Conservation (phyloP, 257 asterid genomes). For the Mitragyna speciosa region DNA sequence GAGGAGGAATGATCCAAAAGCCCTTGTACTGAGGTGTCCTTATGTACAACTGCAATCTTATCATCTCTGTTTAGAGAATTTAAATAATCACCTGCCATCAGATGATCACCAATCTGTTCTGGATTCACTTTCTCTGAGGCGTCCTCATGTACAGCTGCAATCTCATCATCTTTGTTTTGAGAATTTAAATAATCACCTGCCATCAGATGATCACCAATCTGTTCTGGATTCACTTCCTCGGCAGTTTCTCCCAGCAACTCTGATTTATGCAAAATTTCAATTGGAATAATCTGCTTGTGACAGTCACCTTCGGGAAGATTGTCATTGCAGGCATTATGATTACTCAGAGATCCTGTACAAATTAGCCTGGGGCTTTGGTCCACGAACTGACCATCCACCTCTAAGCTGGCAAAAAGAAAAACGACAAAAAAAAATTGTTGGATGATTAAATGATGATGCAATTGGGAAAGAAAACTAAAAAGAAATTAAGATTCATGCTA, state of each 20-base stretch:
- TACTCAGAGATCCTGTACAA: slow-evolving; percentile 24
- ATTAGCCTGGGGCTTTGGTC: slow-evolving; percentile 34
- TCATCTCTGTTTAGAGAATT: slow-evolving; percentile 24
- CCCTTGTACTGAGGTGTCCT: slow-evolving; percentile 29
- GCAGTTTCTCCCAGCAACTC: slow-evolving; percentile 31
- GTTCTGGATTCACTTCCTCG: slow-evolving; percentile 30
- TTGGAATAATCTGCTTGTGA: slow-evolving; percentile 23
- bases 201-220: slow-evolving; percentile 16
- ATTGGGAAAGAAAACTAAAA: neutral
- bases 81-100: slow-evolving; percentile 22
- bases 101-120: slow-evolving; percentile 23
- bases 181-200: slow-evolving; percentile 25
- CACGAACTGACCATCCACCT: slow-evolving; percentile 50
- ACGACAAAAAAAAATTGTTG: slow-evolving; percentile 10
- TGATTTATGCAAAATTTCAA: slow-evolving; percentile 28
- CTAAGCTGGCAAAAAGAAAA: slow-evolving; percentile 57
- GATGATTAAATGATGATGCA: slow-evolving; percentile 18
- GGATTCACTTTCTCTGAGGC: slow-evolving; percentile 33
- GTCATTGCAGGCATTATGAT: slow-evolving; percentile 25
- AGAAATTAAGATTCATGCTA: neutral
- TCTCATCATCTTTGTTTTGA: slow-evolving; percentile 26
- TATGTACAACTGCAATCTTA: slow-evolving; percentile 30
- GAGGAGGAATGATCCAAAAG: slow-evolving; percentile 25
- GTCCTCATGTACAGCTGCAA: slow-evolving; percentile 34
- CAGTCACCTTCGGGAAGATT: slow-evolving; percentile 36